Evolutionary conservation across 2,329 filamentous ascomycete species (phyloP).

Genomic region (Aspergillus ustus): DNA sequence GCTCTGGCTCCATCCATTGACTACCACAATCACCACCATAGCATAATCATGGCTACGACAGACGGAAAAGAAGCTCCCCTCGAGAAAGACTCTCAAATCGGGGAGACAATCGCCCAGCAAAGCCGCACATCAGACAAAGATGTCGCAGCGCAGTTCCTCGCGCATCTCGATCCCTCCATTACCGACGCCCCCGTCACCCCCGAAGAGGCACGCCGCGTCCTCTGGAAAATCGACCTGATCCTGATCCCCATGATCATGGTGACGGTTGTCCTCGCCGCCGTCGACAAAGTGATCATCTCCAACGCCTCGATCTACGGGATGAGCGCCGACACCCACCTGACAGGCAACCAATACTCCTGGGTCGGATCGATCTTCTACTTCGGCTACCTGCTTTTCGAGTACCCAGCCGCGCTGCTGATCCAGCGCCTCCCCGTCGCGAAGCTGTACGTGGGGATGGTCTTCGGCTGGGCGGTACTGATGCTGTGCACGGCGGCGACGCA

Average conservation of each 20-base stretch:
- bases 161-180: constrained; percentile 4
- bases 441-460: constrained; percentile 1
- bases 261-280: constrained; percentile 1
- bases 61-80: too few relatives aligned
- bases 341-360: constrained; percentile 9
- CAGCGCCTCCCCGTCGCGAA: constrained; percentile 5
- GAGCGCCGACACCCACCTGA: constrained; percentile 2
- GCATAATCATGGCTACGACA: too few relatives aligned
- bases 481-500: constrained; percentile 8
- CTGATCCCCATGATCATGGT: constrained; percentile 12
- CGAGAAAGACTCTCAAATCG: too few relatives aligned
- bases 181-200: not conserved
- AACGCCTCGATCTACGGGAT: constrained; percentile 11
- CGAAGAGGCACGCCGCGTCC: constrained; percentile 5
- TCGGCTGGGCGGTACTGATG: not conserved
- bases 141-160: constrained; percentile 9
- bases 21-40: not conserved
- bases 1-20: not conserved
- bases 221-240: constrained; percentile 13
- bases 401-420: not conserved
- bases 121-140: not conserved
- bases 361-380: constrained; percentile 14
- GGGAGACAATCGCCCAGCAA: too few relatives aligned
- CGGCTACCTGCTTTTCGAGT: constrained; percentile 6
- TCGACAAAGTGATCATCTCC: constrained; percentile 14